phyloP scores from a whole-genome alignment of 768 basidiomycete species.

The Phanerodontia chrysosporium region DNA sequence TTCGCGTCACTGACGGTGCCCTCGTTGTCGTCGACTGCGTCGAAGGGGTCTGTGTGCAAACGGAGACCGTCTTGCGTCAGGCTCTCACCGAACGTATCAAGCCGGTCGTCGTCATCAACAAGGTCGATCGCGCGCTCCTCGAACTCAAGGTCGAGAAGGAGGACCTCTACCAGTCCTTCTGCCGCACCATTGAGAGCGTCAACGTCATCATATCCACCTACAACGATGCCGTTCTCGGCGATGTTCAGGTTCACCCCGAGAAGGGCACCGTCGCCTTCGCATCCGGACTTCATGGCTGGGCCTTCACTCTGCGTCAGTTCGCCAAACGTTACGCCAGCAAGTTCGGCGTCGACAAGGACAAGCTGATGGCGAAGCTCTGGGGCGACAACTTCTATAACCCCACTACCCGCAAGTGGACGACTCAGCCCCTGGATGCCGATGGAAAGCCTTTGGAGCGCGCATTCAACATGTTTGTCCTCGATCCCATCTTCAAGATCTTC shows the following conservation, averaged over 20 bases:
- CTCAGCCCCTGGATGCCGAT: conserved; percentile 65
- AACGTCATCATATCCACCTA: conserved; percentile 99
- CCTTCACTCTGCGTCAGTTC: conserved; percentile 97
- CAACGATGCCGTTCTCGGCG: conserved; percentile 89
- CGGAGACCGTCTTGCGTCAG: conserved; percentile 98
- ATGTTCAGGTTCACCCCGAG: conserved; percentile 98
- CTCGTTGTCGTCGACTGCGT: conserved; percentile 99
- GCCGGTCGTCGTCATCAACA: conserved; percentile 99
- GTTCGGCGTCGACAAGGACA: conserved; percentile 97
- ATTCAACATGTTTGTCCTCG: conserved; percentile 97
- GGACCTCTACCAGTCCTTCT: conserved; percentile 95
- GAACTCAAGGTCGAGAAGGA: conserved; percentile 98
- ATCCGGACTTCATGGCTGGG: conserved; percentile 99
- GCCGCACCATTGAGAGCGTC: conserved; percentile 93
- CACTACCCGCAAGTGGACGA: conserved; percentile 93
- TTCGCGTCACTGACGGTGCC: conserved; percentile 99
- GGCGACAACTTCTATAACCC: conserved; percentile 99
- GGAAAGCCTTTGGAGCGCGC: conserved; percentile 93
- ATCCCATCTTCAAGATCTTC: conserved; percentile 98
- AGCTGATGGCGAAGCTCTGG: conserved; percentile 98
- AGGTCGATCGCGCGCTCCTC: conserved; percentile 98
- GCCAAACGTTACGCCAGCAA: conserved; percentile 93
- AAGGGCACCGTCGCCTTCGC: conserved; percentile 98
- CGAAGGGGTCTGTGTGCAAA: conserved; percentile 99
- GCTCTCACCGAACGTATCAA: conserved; percentile 98